Evolutionary conservation across 73 alveolate species (phyloP).

Genomic region (Tetrahymena thermophila): DNA sequence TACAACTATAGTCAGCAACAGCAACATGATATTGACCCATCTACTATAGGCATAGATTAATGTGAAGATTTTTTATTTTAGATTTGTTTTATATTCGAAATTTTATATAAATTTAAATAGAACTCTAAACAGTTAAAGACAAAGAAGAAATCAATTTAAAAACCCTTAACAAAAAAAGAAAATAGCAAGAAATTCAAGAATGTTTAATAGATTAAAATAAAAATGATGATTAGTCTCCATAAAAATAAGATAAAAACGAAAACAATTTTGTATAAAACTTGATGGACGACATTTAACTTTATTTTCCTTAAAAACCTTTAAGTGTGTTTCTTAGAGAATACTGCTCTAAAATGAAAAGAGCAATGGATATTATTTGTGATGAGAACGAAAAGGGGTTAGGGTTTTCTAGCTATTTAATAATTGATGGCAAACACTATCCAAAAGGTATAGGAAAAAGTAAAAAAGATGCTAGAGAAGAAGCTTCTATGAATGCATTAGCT

Average conservation of each 20-base stretch:
- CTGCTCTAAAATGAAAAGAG: background rate
- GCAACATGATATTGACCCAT: background rate
- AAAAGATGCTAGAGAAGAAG: background rate
- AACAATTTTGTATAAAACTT: background rate
- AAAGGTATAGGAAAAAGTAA: background rate
- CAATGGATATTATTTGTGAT: background rate
- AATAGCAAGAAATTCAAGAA: background rate
- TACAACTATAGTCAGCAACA: background rate
- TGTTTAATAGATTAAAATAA: background rate
- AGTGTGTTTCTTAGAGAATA: background rate
- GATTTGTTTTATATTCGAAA: background rate
- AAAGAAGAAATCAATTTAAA: background rate
- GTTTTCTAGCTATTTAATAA: background rate
- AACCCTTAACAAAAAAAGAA: background rate
- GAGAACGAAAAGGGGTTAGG: background rate
- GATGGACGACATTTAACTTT: background rate
- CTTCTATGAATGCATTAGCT: background rate
- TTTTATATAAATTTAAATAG: background rate
- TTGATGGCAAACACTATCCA: background rate
- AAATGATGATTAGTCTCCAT: background rate
- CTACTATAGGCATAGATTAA: background rate
- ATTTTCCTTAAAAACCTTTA: background rate
- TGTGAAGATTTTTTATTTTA: background rate
- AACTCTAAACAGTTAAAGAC: background rate
- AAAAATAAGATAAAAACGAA: background rate